A percentile compares a stretch with the other conserved stretches of the same genome.
Conservation (phyloP, 768 basidiomycete species). For the Saitozyma podzolica region DNA sequence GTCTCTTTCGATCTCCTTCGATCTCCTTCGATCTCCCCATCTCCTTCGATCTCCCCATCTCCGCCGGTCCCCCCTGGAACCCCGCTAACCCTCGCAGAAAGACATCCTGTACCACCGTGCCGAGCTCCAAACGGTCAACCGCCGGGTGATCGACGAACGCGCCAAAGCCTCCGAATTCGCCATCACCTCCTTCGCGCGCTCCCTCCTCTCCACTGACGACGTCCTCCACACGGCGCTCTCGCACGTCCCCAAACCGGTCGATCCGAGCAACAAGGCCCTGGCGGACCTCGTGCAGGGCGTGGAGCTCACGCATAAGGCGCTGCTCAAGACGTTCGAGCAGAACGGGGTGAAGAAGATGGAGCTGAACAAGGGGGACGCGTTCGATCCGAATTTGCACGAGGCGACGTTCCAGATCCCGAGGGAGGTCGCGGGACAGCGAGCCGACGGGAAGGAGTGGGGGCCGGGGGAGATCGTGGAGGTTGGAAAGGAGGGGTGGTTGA, state of each 20-base stretch:
- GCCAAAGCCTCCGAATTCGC: slow-evolving; percentile 91
- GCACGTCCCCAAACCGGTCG: slow-evolving; percentile 52
- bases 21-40: background rate
- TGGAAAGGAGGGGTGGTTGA: slow-evolving; percentile 86
- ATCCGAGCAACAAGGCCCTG: slow-evolving; percentile 45
- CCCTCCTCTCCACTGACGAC: slow-evolving; percentile 62
- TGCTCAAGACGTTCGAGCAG: slow-evolving; percentile 85
- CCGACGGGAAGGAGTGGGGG: slow-evolving; percentile 50
- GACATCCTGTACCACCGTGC: slow-evolving; percentile 89
- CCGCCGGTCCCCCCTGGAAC: background rate
- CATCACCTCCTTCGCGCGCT: slow-evolving; percentile 78
- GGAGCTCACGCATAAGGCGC: slow-evolving; percentile 83
- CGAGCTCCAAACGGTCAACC: slow-evolving; percentile 92
- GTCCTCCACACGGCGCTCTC: slow-evolving; percentile 57
- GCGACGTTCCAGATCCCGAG: slow-evolving; percentile 86
- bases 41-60: background rate
- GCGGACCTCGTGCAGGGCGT: slow-evolving; percentile 75
- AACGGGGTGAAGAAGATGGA: slow-evolving; percentile 91
- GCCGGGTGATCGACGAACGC: slow-evolving; percentile 86
- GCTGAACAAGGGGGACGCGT: slow-evolving; percentile 77
- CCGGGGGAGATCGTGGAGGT: slow-evolving; percentile 88
- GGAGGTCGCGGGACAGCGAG: slow-evolving; percentile 68
- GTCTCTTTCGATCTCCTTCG: background rate
- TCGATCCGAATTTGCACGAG: slow-evolving; percentile 94
- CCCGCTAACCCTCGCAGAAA: slow-evolving; percentile 58